Conservation (phyloP, 2,329 filamentous ascomycete species). For the Colletotrichum lentis region DNA sequence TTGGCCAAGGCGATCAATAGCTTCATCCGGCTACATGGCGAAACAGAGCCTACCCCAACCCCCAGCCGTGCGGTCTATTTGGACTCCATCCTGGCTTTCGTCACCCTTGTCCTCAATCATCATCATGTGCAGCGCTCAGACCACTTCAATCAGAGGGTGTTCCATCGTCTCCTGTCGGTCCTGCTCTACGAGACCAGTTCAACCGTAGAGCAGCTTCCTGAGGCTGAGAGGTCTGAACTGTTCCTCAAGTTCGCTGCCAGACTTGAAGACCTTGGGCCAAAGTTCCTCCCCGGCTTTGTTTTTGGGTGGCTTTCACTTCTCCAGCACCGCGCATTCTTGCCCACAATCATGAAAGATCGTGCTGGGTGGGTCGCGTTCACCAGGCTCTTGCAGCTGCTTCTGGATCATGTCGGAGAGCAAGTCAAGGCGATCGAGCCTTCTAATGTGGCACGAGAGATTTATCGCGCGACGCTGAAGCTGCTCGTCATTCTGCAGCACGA, state of each 20-base stretch:
- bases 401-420: slow-evolving; percentile 79
- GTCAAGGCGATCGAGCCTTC: slow-evolving; percentile 77
- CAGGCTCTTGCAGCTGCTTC: slow-evolving; percentile 74
- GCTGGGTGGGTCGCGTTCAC: slow-evolving; percentile 80
- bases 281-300: slow-evolving; percentile 80
- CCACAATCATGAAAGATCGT: slow-evolving; percentile 72
- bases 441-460: slow-evolving; percentile 79
- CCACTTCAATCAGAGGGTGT: slow-evolving; percentile 84
- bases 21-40: slow-evolving; percentile 76
- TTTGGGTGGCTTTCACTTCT: slow-evolving; percentile 87
- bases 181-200: slow-evolving; percentile 78
- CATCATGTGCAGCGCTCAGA: slow-evolving; percentile 85
- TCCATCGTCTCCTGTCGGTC: slow-evolving; percentile 87
- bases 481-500: slow-evolving; percentile 90
- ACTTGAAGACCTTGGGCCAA: slow-evolving; percentile 78
- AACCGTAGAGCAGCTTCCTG: slow-evolving; percentile 64
- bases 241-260: slow-evolving; percentile 75
- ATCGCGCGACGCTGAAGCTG: slow-evolving; percentile 83
- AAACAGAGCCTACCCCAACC: slow-evolving; percentile 65
- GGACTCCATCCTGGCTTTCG: slow-evolving; percentile 78
- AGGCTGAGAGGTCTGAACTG: slow-evolving; percentile 72
- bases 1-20: slow-evolving; percentile 81
- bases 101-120: slow-evolving; percentile 82
- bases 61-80: slow-evolving; percentile 75
- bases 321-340: slow-evolving; percentile 85